phyloP scores from a whole-genome alignment of 2,329 filamentous ascomycete species.

The Alternaria metachromatica region DNA sequence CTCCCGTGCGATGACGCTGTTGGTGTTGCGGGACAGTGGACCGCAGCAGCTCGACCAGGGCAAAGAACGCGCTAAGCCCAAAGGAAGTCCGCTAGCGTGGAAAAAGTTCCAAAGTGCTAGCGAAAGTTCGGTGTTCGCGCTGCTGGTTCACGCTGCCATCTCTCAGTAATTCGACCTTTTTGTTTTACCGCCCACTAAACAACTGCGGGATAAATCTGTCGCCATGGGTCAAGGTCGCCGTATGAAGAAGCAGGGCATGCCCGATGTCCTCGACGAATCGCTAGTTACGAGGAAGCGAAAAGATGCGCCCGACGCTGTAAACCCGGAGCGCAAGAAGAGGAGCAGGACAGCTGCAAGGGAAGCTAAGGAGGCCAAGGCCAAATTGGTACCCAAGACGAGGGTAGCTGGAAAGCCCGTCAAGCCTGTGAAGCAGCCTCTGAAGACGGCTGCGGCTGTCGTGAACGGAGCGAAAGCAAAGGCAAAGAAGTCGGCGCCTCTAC shows the following conservation, averaged over 20 bases:
- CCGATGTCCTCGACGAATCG: conserved; percentile 78
- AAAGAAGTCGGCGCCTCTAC: conserved; percentile 42
- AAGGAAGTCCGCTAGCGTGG: conserved; percentile 19
- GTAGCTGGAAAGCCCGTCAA: conserved; percentile 12
- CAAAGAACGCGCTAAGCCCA: background rate
- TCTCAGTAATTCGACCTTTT: conserved; percentile 1
- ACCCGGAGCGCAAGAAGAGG: conserved; percentile 64
- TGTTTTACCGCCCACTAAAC: background rate
- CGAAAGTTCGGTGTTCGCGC: conserved; percentile 29
- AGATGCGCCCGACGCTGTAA: conserved; percentile 65
- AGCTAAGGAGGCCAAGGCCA: conserved; percentile 21
- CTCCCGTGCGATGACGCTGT: conserved; percentile 40
- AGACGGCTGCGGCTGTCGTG: conserved; percentile 50
- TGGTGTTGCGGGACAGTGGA: conserved; percentile 27
- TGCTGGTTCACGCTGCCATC: conserved; percentile 12
- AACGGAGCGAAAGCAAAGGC: conserved; percentile 45
- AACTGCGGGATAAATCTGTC: conserved; percentile 3
- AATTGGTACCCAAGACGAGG: conserved; percentile 22
- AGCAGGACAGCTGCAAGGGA: conserved; percentile 53
- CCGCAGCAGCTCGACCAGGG: conserved; percentile 6
- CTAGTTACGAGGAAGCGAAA: conserved; percentile 86
- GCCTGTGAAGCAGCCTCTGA: conserved; percentile 11
- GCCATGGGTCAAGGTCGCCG: conserved; percentile 86
- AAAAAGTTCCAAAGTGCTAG: conserved; percentile 19
- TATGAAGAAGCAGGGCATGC: conserved; percentile 94